Evolutionary conservation across 2,329 filamentous ascomycete species (phyloP), one percentile per base, ranked within the genome.

Genomic region (Rosellinia necatrix): DNA sequence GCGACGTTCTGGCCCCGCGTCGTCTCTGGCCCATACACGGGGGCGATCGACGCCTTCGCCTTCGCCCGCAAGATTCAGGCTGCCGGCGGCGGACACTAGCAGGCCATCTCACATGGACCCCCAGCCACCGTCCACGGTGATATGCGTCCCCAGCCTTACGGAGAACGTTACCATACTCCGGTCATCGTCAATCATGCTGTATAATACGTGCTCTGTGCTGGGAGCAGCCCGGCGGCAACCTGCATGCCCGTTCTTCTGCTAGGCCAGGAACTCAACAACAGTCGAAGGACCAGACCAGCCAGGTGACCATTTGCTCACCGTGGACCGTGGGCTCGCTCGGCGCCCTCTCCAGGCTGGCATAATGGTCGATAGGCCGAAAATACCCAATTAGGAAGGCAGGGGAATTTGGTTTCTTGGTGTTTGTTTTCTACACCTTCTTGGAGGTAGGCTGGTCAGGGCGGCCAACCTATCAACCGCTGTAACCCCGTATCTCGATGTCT

Each of bases 11-110:
- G 22, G 49, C 34, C n/a, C 56, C 55, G 43, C 52, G 51, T 59
- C 47, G 49, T 43, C 54, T 57, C 54, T 59, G 25, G 51, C 53
- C 51, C 27, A 59, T 50, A 58, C 42, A 60, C 49, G 50, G 56
- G n/a, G 50, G 53, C 22, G 55, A 59, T 59, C 46, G 52, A 50
- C 50, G 46, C 49, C 43, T 57, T 55, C 44, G 37, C n/a, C n/a
- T n/a, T n/a, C n/a, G 35, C 42, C 53, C 46, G 46, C 49, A 56
- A 60, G 43, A 57, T 47, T 47, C 27, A 56, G 49, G 42, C 52
- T 42, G 27, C 43, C 50, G 49, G 55, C 38, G 56, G 47, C 49
- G 55, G 51, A 56, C 38, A 49, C 47, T 27, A 56, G 40, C 40
- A 51, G 30, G 32, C 41, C 30, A 34, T 50, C 30, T 50, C 21